Base-by-base conservation (phyloP, 768 basidiomycete species). In the Pisolithus tinctorius region DNA sequence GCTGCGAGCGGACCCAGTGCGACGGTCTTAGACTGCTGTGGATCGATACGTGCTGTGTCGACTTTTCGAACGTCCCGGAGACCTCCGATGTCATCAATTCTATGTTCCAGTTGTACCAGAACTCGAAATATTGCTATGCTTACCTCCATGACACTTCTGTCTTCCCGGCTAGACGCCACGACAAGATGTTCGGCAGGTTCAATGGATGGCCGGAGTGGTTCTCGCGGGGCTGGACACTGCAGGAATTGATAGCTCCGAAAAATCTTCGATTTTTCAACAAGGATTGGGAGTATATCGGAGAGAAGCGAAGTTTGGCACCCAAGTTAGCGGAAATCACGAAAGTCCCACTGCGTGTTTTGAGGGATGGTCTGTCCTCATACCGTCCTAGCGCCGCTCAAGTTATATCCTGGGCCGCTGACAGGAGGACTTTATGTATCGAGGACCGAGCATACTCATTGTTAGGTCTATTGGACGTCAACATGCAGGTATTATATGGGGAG, bases 81-180 rank as follows among this genome's bases (percentile, higher is more conserved):
- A 45, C 57, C 11, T 51, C 51, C 6, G 60, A 61, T 31, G 56
- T 59, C 4, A 44, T 44, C 4, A 42, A 52, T 43, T 58, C 60
- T 8, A 61, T 61, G 60, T 55, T 48, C 27, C 45, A 23, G n/a
- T 61, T 58, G 60, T 61, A 61, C 51, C 20, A 48, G 14, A 46
- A 53, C 10, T 47, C 60, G 9, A 34, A 51, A 25, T 44, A 53
- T 16, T 61, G 60, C 47, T 48, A 54, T 20, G 56, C 50, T 10
- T 58, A 60, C 50, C 45, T 61, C 45, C 48, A 50, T 30, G 55
- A 56, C 41, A 17, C 54, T 16, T 26, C 10, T 10, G 13, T 13
- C n/a, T 25, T 31, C 23, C 45, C 30, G 16, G 1, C 6, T 1
- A 17, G 20, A 31, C 13, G 20, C 9, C 31, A 36, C n/a, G 26